Conservation (phyloP, 306 rosid species). For the Pterocarpus santalinus region DNA sequence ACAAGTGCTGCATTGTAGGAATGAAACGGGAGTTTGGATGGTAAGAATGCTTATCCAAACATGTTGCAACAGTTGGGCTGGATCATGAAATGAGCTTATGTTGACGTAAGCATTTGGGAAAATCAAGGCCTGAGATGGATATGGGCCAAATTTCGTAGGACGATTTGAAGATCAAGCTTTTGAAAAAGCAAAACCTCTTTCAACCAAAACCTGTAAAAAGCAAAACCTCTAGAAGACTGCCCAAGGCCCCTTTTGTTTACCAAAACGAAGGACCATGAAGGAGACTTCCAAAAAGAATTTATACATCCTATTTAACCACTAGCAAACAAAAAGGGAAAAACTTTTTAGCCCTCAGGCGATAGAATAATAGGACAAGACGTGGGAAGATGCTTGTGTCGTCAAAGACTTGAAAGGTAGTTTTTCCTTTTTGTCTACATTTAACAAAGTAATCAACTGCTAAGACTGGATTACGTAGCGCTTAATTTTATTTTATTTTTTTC, state of each 20-base stretch:
- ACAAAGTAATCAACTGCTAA: conserved; percentile 12
- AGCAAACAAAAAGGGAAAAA: neutral
- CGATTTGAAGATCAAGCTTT: neutral
- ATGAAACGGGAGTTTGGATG: too few relatives aligned
- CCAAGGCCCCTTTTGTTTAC: too few relatives aligned
- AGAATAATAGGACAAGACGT: neutral
- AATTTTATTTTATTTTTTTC: neutral
- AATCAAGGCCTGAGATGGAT: neutral
- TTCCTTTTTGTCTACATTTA: conserved; percentile 13
- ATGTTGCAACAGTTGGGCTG: neutral
- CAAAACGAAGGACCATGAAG: too few relatives aligned
- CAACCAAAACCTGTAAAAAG: neutral
- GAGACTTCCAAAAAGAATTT: too few relatives aligned
- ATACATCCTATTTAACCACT: neutral
- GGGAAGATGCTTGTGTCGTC: neutral
- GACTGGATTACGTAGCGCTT: neutral
- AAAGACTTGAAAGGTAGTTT: conserved; percentile 11
- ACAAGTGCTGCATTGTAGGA: too few relatives aligned
- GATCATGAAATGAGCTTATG: neutral
- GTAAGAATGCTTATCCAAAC: too few relatives aligned
- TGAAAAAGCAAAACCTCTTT: neutral
- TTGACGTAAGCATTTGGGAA: neutral
- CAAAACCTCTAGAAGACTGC: too few relatives aligned
- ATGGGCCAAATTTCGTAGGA: neutral
- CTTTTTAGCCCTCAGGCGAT: neutral